Conservation (phyloP, 2,329 filamentous ascomycete genomes). For the Aureobasidium lini region DNA sequence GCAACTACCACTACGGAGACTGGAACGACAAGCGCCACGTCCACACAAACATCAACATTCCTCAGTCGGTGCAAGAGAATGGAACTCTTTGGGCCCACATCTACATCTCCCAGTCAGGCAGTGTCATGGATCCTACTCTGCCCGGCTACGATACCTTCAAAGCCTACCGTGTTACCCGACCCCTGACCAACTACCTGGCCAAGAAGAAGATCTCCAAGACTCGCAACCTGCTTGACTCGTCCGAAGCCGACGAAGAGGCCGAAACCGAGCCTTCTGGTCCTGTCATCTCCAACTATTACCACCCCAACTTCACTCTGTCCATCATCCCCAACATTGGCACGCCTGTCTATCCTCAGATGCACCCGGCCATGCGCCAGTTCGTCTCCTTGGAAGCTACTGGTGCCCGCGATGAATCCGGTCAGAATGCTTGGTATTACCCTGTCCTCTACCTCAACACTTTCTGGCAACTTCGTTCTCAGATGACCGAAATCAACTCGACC, state of each 20-base stretch:
- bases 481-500: conserved; percentile 86
- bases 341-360: conserved; percentile 57
- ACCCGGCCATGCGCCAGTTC: conserved; percentile 69
- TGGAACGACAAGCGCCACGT: conserved; percentile 70
- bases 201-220: conserved; percentile 89
- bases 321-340: conserved; percentile 75
- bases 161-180: conserved; percentile 77
- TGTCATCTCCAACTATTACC: conserved; percentile 80
- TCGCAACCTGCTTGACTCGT: conserved; percentile 65
- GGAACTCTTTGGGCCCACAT: conserved; percentile 94
- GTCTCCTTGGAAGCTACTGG: conserved; percentile 72
- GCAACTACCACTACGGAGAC: conserved; percentile 69
- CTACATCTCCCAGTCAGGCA: conserved; percentile 71
- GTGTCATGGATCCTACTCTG: conserved; percentile 65
- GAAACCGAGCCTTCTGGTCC: conserved; percentile 51
- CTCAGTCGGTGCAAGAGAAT: conserved; percentile 76
- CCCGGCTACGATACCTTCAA: conserved; percentile 64
- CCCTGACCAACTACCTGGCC: conserved; percentile 79
- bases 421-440: conserved; percentile 91
- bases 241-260: conserved; percentile 44
- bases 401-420: conserved; percentile 72
- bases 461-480: conserved; percentile 89
- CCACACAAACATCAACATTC: conserved; percentile 70
- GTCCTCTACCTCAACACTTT: conserved; percentile 91
- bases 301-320: conserved; percentile 86